Conservation (phyloP, 2,329 filamentous ascomycete species). For the Albophoma yamanashiensis region DNA sequence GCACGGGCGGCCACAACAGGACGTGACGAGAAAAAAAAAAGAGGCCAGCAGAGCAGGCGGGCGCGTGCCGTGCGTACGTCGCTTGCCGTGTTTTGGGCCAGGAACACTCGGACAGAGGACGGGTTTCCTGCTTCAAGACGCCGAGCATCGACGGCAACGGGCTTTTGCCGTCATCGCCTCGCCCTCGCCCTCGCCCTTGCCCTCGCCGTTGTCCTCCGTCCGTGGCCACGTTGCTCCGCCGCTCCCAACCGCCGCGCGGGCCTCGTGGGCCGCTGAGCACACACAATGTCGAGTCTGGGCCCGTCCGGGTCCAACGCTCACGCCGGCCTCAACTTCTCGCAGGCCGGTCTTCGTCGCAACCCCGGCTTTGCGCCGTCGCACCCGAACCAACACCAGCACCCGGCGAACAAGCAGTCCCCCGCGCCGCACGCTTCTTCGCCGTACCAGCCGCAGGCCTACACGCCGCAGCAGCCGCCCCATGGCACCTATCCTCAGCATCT, state of each 20-base stretch:
- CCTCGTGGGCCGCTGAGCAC: not conserved
- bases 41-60: not conserved
- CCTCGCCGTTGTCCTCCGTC: not conserved
- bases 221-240: not conserved
- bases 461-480: conserved; percentile 38
- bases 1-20: not conserved
- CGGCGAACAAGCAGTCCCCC: conserved; percentile 44
- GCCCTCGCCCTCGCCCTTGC: not conserved
- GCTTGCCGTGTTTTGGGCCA: not conserved
- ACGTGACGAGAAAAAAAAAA: not conserved
- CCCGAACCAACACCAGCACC: conserved; percentile 37
- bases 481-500: conserved; percentile 40
- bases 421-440: conserved; percentile 43
- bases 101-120: not conserved
- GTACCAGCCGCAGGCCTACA: conserved; percentile 43
- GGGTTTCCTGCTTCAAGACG: not conserved
- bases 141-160: not conserved
- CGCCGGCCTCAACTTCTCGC: conserved; percentile 41
- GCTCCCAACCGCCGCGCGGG: not conserved
- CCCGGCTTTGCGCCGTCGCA: conserved; percentile 33
- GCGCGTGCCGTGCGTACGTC: not conserved
- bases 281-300: conserved; percentile 37
- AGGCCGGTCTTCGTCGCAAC: conserved; percentile 37
- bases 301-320: conserved; percentile 40
- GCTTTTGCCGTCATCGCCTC: not conserved